These are phyloP conservation scores for Calamus simplicifolius DNA, from an alignment of 176 grass and related monocot species.

Conservation along the genomic window DNA sequence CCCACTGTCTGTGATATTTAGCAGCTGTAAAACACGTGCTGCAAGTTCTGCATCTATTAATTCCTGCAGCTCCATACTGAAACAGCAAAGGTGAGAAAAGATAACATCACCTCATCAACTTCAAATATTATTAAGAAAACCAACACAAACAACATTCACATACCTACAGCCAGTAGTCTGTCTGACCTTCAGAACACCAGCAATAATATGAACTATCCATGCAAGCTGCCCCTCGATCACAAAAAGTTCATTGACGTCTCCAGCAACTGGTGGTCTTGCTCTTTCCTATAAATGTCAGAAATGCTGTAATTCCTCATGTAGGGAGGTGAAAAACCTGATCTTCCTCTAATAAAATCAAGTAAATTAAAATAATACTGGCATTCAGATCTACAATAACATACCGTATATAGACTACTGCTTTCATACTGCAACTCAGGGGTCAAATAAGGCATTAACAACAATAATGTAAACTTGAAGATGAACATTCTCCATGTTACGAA, in stretches of 20 bases:
- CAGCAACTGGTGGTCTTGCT: constrained; percentile 61
- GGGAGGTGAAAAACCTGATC: background rate
- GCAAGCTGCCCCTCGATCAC: constrained; percentile 94
- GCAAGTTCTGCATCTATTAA: constrained; percentile 94
- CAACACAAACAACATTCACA: constrained; percentile 13
- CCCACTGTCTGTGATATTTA: constrained; percentile 80
- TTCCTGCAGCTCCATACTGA: constrained; percentile 84
- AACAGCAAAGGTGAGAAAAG: constrained; percentile 22
- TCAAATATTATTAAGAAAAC: constrained; percentile 19
- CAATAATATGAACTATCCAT: constrained; percentile 97
- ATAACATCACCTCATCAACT: constrained; percentile 8
- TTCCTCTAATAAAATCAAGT: too few species aligned
- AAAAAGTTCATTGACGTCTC: constrained; percentile 63
- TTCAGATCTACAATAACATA: constrained; percentile 20
- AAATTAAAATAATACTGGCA: too few species aligned
- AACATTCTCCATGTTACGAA: too few species aligned
- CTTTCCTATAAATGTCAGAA: constrained; percentile 51
- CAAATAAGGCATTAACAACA: constrained; percentile 5
- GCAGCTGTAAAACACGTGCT: constrained; percentile 87
- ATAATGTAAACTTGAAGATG: too few species aligned
- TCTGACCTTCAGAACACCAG: constrained; percentile 85
- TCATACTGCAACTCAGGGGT: constrained; percentile 67
- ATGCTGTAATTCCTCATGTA: too few species aligned
- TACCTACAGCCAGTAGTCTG: constrained; percentile 77
- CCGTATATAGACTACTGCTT: constrained; percentile 85